Conservation (phyloP, 179 eudicot genomes). For the Silene coronaria region DNA sequence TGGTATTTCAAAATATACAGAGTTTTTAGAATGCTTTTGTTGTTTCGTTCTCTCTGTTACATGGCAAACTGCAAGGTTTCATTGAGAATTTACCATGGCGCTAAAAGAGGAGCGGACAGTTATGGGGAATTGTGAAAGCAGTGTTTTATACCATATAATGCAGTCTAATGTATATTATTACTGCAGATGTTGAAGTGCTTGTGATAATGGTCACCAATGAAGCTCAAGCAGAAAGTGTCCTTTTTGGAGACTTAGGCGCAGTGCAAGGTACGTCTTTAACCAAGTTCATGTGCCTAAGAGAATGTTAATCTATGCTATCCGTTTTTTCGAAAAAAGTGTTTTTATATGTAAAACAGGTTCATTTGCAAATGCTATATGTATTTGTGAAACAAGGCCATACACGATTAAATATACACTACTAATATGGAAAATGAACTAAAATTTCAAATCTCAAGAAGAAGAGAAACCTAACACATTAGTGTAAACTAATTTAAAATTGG, state of each 20-base stretch:
- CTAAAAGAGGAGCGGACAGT: background rate
- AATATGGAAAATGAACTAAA: background rate
- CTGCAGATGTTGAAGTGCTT: slow-evolving; percentile 83
- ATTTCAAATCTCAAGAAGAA: background rate
- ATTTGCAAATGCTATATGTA: background rate
- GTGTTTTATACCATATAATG: background rate
- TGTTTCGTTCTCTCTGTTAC: background rate
- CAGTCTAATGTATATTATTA: background rate
- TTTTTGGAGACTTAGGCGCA: slow-evolving; percentile 80
- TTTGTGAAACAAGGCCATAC: background rate
- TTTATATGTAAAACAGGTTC: background rate
- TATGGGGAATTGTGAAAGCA: background rate
- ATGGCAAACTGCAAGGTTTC: background rate
- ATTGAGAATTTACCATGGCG: background rate
- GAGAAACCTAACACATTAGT: background rate
- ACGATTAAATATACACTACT: background rate
- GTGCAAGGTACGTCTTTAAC: slow-evolving; percentile 53
- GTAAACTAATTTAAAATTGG: background rate
- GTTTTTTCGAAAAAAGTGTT: background rate
- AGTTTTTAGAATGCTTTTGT: background rate
- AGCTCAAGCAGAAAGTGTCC: slow-evolving; percentile 95
- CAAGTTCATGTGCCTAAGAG: slow-evolving; percentile 4
- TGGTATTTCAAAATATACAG: background rate
- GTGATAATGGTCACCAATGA: slow-evolving; percentile 96
- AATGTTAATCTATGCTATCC: slow-evolving; percentile 9